These are phyloP conservation scores for Tricholoma sp. DNA, from an alignment of 768 basidiomycete genomes.

Conservation along the genomic window DNA sequence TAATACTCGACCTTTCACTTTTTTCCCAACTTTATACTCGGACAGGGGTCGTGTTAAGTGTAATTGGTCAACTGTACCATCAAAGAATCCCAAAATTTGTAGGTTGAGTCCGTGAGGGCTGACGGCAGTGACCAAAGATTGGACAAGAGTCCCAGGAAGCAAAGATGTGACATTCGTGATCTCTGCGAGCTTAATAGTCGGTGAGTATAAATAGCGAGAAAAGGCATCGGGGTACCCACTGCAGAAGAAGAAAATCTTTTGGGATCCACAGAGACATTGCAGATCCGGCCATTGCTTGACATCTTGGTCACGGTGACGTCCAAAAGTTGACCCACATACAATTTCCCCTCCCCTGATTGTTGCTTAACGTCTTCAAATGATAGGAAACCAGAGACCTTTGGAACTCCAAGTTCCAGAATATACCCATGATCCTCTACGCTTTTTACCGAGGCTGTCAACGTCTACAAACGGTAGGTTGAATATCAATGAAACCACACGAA, in stretches of 20 bases:
- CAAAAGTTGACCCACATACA: conserved; percentile 65
- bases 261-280: conserved; percentile 58
- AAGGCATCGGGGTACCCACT: conserved; percentile 36
- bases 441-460: conserved; percentile 69
- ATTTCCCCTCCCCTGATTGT: conserved; percentile 20
- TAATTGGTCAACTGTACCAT: conserved; percentile 80
- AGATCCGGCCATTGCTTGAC: conserved; percentile 75
- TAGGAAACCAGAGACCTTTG: conserved; percentile 79
- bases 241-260: conserved; percentile 43
- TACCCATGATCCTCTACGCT: conserved; percentile 95
- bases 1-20: conserved; percentile 79
- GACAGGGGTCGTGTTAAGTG: conserved; percentile 54
- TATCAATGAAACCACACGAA: conserved; percentile 8
- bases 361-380: conserved; percentile 67
- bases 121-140: conserved; percentile 74
- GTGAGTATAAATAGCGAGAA: conserved; percentile 3
- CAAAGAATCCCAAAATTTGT: conserved; percentile 88
- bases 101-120: conserved; percentile 74
- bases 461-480: conserved; percentile 34
- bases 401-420: conserved; percentile 77
- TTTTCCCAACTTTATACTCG: conserved; percentile 59
- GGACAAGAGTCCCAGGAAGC: conserved; percentile 82
- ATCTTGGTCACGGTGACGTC: conserved; percentile 62
- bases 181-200: conserved; percentile 55
- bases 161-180: conserved; percentile 75